Percentiles rank a stretch among this genome's conserved stretches.
These are phyloP conservation scores for Exophiala viscosa DNA, from an alignment of 2,329 filamentous ascomycete genomes.

Conservation along the genomic window DNA sequence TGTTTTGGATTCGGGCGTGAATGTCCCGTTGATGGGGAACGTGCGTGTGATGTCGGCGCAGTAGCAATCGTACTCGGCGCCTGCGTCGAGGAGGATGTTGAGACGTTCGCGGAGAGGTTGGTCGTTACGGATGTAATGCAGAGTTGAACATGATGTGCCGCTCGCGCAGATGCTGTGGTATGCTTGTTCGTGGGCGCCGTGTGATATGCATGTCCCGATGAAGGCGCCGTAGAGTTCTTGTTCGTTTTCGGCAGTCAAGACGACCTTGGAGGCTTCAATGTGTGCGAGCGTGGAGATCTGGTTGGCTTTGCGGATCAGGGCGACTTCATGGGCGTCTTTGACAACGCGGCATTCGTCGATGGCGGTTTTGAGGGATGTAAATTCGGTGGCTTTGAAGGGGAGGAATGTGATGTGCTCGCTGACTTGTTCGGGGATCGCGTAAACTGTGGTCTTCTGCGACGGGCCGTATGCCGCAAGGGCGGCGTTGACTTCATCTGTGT, in stretches of 20 bases:
- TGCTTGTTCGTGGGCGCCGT: constrained; percentile 71
- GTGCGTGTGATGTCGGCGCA: constrained; percentile 88
- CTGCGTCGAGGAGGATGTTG: constrained; percentile 80
- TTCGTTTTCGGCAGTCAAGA: constrained; percentile 67
- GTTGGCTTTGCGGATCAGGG: constrained; percentile 76
- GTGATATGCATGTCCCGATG: constrained; percentile 65
- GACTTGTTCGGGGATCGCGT: constrained; percentile 75
- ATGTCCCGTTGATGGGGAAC: constrained; percentile 70
- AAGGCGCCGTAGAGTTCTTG: constrained; percentile 79
- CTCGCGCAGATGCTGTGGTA: constrained; percentile 87
- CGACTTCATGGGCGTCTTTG: constrained; percentile 83
- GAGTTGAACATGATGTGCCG: constrained; percentile 74
- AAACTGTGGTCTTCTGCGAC: constrained; percentile 53
- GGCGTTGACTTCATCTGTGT: constrained; percentile 71
- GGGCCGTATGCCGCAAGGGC: constrained; percentile 54
- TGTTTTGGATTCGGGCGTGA: constrained; percentile 63
- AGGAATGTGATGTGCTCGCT: constrained; percentile 68
- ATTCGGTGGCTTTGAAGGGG: constrained; percentile 63
- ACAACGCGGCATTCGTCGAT: constrained; percentile 77
- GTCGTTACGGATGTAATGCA: constrained; percentile 85
- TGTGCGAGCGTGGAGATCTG: constrained; percentile 75
- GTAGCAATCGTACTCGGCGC: constrained; percentile 80
- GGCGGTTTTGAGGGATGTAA: constrained; percentile 58
- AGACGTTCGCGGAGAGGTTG: constrained; percentile 65
- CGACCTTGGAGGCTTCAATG: constrained; percentile 62